A percentile compares a stretch with the other conserved stretches of the same genome.
Evolutionary conservation across 495 filamentous ascomycete species (phyloP).

Genomic region (Staphylotrichum tortipilum): DNA sequence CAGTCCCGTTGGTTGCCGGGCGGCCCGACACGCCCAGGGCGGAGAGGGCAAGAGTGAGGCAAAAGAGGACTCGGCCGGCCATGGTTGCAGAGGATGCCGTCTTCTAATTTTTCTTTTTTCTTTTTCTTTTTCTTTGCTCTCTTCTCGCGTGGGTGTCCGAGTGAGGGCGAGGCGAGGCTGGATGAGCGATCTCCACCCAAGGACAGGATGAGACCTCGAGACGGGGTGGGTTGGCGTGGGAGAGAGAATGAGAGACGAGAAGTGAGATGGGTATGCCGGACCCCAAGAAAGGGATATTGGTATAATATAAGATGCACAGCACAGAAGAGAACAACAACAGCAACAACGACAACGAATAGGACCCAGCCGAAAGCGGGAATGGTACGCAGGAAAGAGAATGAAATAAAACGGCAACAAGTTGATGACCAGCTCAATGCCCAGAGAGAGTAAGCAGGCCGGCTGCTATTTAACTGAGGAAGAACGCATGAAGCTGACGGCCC

Average conservation of each 20-base stretch:
- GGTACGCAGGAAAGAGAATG: conserved; percentile 8
- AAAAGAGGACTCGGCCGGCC: conserved; percentile 21
- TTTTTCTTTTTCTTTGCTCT: too few relatives aligned
- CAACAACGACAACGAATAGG: conserved; percentile 5
- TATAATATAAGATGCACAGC: conserved; percentile 1
- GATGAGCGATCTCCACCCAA: too few relatives aligned
- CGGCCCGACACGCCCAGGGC: conserved; percentile 24
- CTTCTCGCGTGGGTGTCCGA: too few relatives aligned
- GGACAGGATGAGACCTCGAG: too few relatives aligned
- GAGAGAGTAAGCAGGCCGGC: conserved; percentile 12
- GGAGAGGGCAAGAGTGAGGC: conserved; percentile 26
- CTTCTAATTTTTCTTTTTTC: too few relatives aligned
- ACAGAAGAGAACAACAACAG: conserved; percentile 9
- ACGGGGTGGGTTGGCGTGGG: background rate
- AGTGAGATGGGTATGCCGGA: background rate
- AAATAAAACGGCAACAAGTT: conserved; percentile 8
- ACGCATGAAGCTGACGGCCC: conserved; percentile 16
- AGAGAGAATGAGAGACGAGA: conserved; percentile 3
- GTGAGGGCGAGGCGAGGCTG: too few relatives aligned
- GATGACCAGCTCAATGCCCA: conserved; percentile 5
- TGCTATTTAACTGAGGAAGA: conserved; percentile 20
- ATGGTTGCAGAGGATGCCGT: conserved; percentile 11
- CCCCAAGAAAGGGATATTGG: background rate
- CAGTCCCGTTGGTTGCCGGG: conserved; percentile 18
- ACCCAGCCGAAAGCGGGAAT: conserved; percentile 5